Base-by-base conservation (phyloP, 495 filamentous ascomycete genomes). In the Talaromyces wortmannii region DNA sequence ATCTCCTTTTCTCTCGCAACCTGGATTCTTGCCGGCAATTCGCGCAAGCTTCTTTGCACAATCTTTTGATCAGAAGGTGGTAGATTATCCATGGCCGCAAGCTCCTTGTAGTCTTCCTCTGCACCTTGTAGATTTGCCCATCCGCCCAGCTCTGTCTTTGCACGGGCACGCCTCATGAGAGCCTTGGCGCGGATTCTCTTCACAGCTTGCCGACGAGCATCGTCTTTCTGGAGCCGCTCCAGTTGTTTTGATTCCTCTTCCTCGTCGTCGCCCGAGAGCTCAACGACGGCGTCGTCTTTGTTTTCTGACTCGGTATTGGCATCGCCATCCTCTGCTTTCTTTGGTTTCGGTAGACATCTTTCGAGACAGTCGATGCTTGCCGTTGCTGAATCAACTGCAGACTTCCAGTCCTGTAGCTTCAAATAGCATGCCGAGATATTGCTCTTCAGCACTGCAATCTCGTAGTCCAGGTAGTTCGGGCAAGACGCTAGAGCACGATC, bases 351-450 rank as follows among this genome's bases (percentile, higher is more conserved):
- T 12, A 81, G 71, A 4, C 91, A 60, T 31, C 81, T 78, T 50
- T 88, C 84, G 13, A 96, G 69, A 3, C 80, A 76, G 15, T 92
- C 87, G 4, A 98, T 66, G 17, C 89, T 86, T 6, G 80, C 73
- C 0, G 82, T 88, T 12, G 94, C 92, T 16, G 80, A 72, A 31
- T 85, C 85, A 44, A 92, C 77, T 6, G 90, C 89, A 7, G 85
- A 84, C 57, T 94, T 94, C 85, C 91, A 96, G 56, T 92, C 87
- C 47, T 85, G 78, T 3, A 96, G 75, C 65, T 95, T 95, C 57
- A 97, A 64, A 57, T 96, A 85, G 63, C 90, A 95, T n/a, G 91
- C 94, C 4, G 92, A 79, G 56, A 96, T 83, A 72, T 97, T 97
- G 69, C 84, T 87, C 32, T 83, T 84, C 11, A 97, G 77, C 10